Evolutionary conservation across 768 basidiomycete species (phyloP).

Genomic region (Amanita jacksonii): DNA sequence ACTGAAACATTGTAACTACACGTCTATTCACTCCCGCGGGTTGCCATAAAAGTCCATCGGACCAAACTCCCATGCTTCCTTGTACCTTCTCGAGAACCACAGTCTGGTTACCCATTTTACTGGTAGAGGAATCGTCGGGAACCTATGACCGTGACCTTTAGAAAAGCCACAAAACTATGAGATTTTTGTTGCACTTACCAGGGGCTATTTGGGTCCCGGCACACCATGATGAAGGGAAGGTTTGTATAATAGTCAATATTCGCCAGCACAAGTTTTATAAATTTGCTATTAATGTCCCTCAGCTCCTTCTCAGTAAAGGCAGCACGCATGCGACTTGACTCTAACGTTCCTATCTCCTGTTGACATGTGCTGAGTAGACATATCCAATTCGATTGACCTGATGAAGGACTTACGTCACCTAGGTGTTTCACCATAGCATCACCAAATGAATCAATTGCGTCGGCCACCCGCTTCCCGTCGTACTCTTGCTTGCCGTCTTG

Average conservation of each 20-base stretch:
- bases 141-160: constrained; percentile 14
- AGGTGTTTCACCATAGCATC: constrained; percentile 21
- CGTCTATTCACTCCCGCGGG: neutral
- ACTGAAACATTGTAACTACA: too few species aligned
- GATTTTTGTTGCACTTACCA: constrained; percentile 12
- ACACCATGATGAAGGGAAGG: constrained; percentile 17
- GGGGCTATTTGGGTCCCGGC: constrained; percentile 16
- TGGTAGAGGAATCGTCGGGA: constrained; percentile 19
- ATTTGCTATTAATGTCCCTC: constrained; percentile 13
- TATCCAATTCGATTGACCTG: neutral
- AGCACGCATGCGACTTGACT: constrained; percentile 17
- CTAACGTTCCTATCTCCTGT: constrained; percentile 21
- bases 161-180: neutral
- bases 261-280: constrained; percentile 15
- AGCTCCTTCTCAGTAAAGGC: constrained; percentile 18
- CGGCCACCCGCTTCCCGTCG: constrained; percentile 22
- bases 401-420: constrained; percentile 13
- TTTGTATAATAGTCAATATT: constrained; percentile 15
- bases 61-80: constrained; percentile 22
- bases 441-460: constrained; percentile 18
- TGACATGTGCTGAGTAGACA: too few species aligned
- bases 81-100: constrained; percentile 17
- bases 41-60: constrained; percentile 20
- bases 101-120: constrained; percentile 16
- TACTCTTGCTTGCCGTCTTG: constrained; percentile 49